Conservation (phyloP, 495 filamentous ascomycete genomes). For the Trichoderma erinaceum region DNA sequence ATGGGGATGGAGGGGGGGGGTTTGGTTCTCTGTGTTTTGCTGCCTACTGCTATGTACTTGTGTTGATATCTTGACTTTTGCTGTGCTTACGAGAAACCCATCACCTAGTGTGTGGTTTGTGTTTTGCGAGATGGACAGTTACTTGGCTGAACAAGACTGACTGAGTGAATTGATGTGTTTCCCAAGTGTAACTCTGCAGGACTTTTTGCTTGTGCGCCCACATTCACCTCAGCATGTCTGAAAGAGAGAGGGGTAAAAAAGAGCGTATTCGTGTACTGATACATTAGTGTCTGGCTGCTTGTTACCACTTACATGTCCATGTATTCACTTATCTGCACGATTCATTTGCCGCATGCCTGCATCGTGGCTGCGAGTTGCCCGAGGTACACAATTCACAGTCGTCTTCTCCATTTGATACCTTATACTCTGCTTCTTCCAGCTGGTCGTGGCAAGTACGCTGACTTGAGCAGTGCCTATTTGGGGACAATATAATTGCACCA, state of each 20-base stretch:
- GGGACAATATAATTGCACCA: background rate
- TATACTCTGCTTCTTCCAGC: background rate
- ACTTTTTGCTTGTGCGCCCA: conserved; percentile 5
- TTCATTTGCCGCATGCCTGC: background rate
- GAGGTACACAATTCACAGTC: background rate
- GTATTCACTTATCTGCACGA: background rate
- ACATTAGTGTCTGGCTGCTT: too few species aligned
- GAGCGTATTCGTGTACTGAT: background rate
- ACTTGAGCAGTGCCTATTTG: background rate
- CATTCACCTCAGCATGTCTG: background rate
- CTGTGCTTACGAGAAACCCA: too few species aligned
- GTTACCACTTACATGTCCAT: too few species aligned
- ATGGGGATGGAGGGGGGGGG: background rate
- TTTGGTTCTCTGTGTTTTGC: background rate
- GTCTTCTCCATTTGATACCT: background rate
- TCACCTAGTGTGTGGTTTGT: too few species aligned
- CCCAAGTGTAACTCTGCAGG: background rate
- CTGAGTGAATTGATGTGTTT: background rate
- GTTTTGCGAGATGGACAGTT: background rate
- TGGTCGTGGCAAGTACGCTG: background rate
- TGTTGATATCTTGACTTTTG: background rate
- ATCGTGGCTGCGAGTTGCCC: too few species aligned
- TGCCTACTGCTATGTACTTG: background rate
- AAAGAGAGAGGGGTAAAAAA: background rate
- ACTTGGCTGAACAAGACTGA: background rate